A percentile compares a stretch with the other conserved stretches of the same genome.
Evolutionary conservation across 768 basidiomycete genomes (phyloP).

Genomic region (Phylloporus arenicola): DNA sequence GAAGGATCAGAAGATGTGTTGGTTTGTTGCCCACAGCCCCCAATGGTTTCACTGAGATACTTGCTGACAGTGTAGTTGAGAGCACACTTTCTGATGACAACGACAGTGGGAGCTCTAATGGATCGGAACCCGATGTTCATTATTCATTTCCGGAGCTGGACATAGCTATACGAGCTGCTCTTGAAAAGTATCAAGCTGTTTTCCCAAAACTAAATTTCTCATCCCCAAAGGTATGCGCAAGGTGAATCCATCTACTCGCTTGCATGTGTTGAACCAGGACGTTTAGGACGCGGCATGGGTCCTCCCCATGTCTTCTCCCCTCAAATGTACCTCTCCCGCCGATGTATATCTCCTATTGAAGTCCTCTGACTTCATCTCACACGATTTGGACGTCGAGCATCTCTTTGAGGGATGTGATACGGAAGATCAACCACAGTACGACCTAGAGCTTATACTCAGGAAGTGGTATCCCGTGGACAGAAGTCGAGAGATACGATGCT

Average conservation of each 20-base stretch:
- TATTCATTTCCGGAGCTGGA: conserved; percentile 86
- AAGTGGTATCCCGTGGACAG: conserved; percentile 88
- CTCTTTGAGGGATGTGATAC: conserved; percentile 65
- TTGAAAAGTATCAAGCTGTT: conserved; percentile 71
- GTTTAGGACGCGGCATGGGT: conserved; percentile 88
- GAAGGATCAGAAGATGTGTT: conserved; percentile 76
- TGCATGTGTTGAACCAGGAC: conserved; percentile 1
- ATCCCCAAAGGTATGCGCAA: conserved; percentile 67
- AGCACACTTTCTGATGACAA: conserved; percentile 60
- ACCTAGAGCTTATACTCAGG: conserved; percentile 79
- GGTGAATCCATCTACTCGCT: background rate
- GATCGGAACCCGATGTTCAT: conserved; percentile 31
- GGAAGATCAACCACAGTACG: conserved; percentile 35
- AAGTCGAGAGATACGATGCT: conserved; percentile 85
- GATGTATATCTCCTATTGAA: conserved; percentile 92
- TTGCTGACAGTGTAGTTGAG: conserved; percentile 39
- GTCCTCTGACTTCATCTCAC: conserved; percentile 83
- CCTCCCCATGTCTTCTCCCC: conserved; percentile 72
- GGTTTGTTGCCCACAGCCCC: conserved; percentile 24
- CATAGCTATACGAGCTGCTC: conserved; percentile 54
- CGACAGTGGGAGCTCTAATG: conserved; percentile 32
- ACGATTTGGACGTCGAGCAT: conserved; percentile 57
- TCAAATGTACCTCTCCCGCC: conserved; percentile 81
- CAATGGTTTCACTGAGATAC: background rate
- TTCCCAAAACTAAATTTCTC: conserved; percentile 98